phyloP scores from a whole-genome alignment of 139 green algal species.

The Chlorella sp. region DNA sequence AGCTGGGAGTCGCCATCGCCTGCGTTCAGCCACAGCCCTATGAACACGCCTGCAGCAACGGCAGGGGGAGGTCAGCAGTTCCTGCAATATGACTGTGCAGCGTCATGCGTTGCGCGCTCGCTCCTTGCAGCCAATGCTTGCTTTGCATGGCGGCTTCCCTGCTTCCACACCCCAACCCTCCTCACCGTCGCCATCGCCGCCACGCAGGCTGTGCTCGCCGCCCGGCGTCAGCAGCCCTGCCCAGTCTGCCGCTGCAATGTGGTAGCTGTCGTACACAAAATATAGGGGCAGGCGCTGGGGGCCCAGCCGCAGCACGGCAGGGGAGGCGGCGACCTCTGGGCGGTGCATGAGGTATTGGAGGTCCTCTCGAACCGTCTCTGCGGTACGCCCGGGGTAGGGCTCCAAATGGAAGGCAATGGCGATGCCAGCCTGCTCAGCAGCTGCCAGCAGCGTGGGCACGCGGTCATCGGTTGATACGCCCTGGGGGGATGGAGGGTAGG shows the following conservation, averaged over 20 bases:
- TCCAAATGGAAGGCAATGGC: slow-evolving; percentile 1
- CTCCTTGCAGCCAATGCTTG: too few species aligned
- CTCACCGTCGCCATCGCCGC: slow-evolving; percentile 10
- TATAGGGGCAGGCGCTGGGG: background rate
- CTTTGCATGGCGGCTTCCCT: too few species aligned
- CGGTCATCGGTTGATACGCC: background rate
- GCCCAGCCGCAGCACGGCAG: slow-evolving; percentile 7
- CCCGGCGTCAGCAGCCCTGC: slow-evolving; percentile 4
- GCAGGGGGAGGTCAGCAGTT: too few species aligned
- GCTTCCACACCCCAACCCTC: background rate
- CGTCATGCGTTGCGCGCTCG: too few species aligned
- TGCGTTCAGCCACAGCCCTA: slow-evolving; percentile 10
- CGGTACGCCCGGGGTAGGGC: slow-evolving; percentile 9
- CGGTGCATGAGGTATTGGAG: background rate
- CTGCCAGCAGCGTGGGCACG: slow-evolving; percentile 2
- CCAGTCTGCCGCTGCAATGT: slow-evolving; percentile 4
- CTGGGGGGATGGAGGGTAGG: background rate
- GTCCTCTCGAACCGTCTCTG: background rate
- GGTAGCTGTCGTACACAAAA: slow-evolving; percentile 11
- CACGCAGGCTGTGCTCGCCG: slow-evolving; percentile 3
- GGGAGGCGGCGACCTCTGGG: background rate
- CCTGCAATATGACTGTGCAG: too few species aligned
- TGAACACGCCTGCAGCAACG: slow-evolving; percentile 10
- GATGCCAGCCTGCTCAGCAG: slow-evolving; percentile 4
- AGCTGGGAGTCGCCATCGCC: slow-evolving; percentile 6